These are phyloP conservation scores for Cutaneotrichosporon sp. DNA, from an alignment of 1,284 basidiomycete species.

Conservation along the genomic window DNA sequence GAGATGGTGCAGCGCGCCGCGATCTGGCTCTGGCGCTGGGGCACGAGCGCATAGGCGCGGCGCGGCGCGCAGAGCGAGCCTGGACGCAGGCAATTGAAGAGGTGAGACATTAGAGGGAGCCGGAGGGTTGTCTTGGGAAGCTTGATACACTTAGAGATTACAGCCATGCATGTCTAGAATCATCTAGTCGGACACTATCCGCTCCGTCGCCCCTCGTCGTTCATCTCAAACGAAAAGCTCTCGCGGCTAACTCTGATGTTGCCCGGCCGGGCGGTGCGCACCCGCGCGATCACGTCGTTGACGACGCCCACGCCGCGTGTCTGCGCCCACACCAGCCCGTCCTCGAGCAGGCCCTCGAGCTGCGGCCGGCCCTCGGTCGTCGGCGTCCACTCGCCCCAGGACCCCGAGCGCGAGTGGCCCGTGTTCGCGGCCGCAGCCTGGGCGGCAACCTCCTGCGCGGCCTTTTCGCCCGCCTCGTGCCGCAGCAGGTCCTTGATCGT, in stretches of 20 bases:
- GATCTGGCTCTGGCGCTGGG: conserved; percentile 44
- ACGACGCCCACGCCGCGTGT: conserved; percentile 21
- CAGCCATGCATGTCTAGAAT: conserved; percentile 7
- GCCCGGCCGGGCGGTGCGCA: conserved; percentile 10
- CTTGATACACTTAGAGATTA: background rate
- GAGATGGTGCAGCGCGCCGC: conserved; percentile 51
- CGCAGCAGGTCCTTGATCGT: conserved; percentile 95
- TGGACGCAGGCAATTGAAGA: too few species aligned
- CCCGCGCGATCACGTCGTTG: conserved; percentile 24
- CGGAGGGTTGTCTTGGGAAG: background rate
- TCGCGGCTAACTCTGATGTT: background rate
- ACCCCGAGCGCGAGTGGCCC: conserved; percentile 3
- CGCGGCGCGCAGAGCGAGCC: too few species aligned
- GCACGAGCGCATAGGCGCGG: conserved; percentile 17
- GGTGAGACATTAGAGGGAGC: too few species aligned
- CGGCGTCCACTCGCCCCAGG: conserved; percentile 9
- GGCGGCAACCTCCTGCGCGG: conserved; percentile 20
- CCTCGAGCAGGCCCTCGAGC: conserved; percentile 24
- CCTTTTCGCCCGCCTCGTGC: conserved; percentile 63
- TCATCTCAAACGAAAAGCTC: conserved; percentile 11
- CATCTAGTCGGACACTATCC: background rate
- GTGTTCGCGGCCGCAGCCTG: background rate
- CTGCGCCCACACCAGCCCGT: conserved; percentile 23
- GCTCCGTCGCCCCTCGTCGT: conserved; percentile 4
- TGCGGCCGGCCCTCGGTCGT: background rate